Evolutionary conservation across 2,329 filamentous ascomycete species (phyloP).

Genomic region (Stemphylium vesicarium): DNA sequence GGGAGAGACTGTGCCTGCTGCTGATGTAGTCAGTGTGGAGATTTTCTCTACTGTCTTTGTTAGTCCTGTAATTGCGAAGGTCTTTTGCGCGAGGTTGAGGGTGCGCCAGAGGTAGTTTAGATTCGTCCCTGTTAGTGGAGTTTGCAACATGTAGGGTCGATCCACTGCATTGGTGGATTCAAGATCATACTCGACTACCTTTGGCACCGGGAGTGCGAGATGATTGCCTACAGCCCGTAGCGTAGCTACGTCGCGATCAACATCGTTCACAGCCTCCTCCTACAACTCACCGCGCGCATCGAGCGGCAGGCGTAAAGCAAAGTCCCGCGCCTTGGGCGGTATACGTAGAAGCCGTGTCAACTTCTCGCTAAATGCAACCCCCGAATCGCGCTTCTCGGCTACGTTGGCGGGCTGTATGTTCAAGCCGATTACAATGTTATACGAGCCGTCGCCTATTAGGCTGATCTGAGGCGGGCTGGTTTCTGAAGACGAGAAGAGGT

Average conservation of each 20-base stretch:
- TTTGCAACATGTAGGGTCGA: slow-evolving; percentile 7
- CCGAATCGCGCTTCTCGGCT: neutral
- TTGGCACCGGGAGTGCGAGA: neutral
- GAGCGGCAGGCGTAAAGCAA: neutral
- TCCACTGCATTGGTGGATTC: neutral
- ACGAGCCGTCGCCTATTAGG: slow-evolving; percentile 2
- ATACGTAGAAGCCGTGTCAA: neutral
- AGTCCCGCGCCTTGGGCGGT: neutral
- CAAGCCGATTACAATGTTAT: slow-evolving; percentile 3
- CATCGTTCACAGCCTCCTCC: neutral
- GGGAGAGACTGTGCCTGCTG: neutral
- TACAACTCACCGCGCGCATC: neutral
- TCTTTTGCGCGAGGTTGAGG: neutral
- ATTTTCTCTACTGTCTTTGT: slow-evolving; percentile 7
- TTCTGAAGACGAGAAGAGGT: neutral
- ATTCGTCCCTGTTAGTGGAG: neutral
- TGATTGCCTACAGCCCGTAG: neutral
- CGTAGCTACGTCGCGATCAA: neutral
- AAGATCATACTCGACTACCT: neutral
- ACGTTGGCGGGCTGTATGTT: neutral
- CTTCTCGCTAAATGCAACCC: neutral
- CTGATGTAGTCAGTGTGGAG: neutral
- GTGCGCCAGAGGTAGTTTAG: neutral
- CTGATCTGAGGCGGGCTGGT: neutral
- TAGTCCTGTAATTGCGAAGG: neutral